Percentiles rank a stretch among this genome's conserved stretches.
Conservation (phyloP, 371 early-diverging fungal species). For the Syncephalastrum racemosum region DNA sequence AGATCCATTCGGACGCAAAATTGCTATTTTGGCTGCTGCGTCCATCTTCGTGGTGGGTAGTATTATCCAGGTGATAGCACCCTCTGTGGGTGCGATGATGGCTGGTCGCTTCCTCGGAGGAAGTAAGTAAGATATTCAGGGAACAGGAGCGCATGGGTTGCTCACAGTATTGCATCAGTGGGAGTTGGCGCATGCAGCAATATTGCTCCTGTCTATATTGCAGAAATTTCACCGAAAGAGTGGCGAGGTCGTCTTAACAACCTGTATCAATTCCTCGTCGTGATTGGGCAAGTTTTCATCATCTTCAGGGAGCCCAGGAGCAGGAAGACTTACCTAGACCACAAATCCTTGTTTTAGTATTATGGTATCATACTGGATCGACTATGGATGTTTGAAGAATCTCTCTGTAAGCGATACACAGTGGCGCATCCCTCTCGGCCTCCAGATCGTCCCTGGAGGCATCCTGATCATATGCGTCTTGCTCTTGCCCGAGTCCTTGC, state of each 20-base stretch:
- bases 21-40: slow-evolving; percentile 33
- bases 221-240: slow-evolving; percentile 42
- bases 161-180: slow-evolving; percentile 15
- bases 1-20: slow-evolving; percentile 44
- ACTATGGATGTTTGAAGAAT: slow-evolving; percentile 37
- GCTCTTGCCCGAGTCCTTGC: slow-evolving; percentile 63
- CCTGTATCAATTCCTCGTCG: slow-evolving; percentile 48
- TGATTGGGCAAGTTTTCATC: neutral
- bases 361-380: slow-evolving; percentile 49
- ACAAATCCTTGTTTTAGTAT: slow-evolving; percentile 30
- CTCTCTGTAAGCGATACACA: slow-evolving; percentile 23
- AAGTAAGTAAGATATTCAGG: slow-evolving; percentile 18
- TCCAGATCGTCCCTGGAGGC: slow-evolving; percentile 56
- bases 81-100: slow-evolving; percentile 33
- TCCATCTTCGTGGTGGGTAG: slow-evolving; percentile 36
- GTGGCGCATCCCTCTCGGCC: slow-evolving; percentile 44
- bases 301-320: too few relatives aligned
- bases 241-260: slow-evolving; percentile 47
- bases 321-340: too few relatives aligned
- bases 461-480: slow-evolving; percentile 51
- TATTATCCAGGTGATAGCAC: slow-evolving; percentile 38
- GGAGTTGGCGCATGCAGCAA: slow-evolving; percentile 44
- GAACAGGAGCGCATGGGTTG: neutral
- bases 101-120: slow-evolving; percentile 50
- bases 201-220: slow-evolving; percentile 50